phyloP scores from a whole-genome alignment of 192 early-diverging fungal genomes.

The Phlyctochytrium arcticum region DNA sequence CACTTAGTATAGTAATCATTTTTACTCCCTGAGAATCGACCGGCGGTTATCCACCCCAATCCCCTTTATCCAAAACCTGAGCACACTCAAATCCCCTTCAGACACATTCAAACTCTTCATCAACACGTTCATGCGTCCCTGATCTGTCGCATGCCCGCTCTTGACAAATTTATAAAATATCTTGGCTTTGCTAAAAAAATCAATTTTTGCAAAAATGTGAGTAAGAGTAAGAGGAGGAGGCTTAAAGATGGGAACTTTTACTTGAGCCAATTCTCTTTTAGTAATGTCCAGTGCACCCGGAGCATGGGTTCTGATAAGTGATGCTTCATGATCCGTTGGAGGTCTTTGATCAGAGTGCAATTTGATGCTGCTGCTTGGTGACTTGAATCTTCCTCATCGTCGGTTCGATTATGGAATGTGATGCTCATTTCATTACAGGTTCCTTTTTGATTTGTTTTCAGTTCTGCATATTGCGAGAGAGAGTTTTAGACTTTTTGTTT shows the following conservation, averaged over 20 bases:
- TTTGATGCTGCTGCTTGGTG: too few species aligned
- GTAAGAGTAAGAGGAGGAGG: too few species aligned
- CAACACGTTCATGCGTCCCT: background rate
- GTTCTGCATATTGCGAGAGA: too few species aligned
- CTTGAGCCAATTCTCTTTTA: conserved; percentile 15
- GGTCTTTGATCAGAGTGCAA: background rate
- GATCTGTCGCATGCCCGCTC: background rate
- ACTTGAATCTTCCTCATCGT: background rate
- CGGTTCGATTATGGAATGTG: background rate
- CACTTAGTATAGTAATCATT: background rate
- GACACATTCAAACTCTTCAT: background rate
- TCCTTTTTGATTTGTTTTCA: too few species aligned
- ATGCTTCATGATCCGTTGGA: background rate
- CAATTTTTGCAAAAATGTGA: too few species aligned
- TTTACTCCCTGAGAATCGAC: conserved; percentile 5
- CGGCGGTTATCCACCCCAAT: conserved; percentile 4
- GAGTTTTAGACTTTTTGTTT: too few species aligned
- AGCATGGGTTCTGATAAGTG: background rate
- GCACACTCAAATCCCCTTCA: background rate
- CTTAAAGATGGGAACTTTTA: too few species aligned
- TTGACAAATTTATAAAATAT: conserved; percentile 14
- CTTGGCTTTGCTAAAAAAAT: conserved; percentile 22
- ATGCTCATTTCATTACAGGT: too few species aligned
- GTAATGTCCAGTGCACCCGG: background rate
- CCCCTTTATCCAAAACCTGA: conserved; percentile 19